Conservation (phyloP, 129 eudicot species). For the Lactuca sativa region DNA sequence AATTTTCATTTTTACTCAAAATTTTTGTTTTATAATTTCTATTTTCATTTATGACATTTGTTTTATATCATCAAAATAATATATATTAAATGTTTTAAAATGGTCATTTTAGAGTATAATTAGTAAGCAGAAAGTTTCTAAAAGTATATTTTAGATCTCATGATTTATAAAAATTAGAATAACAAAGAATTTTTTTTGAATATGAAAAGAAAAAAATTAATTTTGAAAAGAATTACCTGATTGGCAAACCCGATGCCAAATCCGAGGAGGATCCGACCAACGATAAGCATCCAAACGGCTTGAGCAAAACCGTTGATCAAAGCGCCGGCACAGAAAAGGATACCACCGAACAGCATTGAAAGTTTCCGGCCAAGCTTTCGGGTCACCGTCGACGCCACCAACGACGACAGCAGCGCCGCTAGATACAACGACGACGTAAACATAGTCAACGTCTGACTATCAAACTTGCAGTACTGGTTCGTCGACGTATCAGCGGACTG, state of each 20-base stretch:
- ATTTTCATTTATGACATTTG: too few relatives aligned
- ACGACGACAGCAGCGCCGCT: conserved; percentile 72
- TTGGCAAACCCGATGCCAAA: conserved; percentile 91
- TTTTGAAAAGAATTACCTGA: conserved; percentile 52
- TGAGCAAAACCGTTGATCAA: conserved; percentile 71
- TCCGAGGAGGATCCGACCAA: conserved; percentile 89
- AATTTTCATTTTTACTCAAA: too few relatives aligned
- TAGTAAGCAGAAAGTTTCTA: too few relatives aligned
- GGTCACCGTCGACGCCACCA: conserved; percentile 82
- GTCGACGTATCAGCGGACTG: conserved; percentile 47
- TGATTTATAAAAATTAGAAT: neutral
- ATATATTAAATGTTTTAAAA: too few relatives aligned
- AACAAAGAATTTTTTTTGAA: neutral
- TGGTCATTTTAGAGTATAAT: too few relatives aligned
- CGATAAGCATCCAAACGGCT: conserved; percentile 71
- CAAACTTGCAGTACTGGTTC: conserved; percentile 78
- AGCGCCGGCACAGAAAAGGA: conserved; percentile 78
- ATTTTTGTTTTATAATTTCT: neutral
- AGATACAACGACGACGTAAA: conserved; percentile 89
- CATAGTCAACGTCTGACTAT: conserved; percentile 69
- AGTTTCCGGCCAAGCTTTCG: conserved; percentile 71
- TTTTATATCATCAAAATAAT: too few relatives aligned
- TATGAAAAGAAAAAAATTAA: neutral
- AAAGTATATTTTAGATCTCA: neutral
- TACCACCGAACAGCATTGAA: conserved; percentile 78